Percentiles rank a stretch among this genome's conserved stretches.
phyloP scores from a whole-genome alignment of 83 land plant genomes.

The Picea abies region DNA sequence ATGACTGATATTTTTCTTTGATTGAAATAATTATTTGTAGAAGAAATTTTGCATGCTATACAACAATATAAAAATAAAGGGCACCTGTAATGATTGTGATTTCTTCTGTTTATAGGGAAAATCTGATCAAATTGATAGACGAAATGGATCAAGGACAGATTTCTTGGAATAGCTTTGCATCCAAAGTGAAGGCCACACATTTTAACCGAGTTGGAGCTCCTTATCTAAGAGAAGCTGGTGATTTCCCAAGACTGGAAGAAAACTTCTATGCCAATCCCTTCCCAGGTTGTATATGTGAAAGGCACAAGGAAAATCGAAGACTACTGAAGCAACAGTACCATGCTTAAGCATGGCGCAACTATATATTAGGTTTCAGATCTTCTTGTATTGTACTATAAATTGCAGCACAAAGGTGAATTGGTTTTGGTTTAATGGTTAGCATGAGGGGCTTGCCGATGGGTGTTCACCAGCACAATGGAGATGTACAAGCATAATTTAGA shows the following conservation, averaged over 20 bases:
- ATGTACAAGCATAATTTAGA: neutral
- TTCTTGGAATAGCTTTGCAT: slow-evolving; percentile 61
- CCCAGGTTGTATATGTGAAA: slow-evolving; percentile 79
- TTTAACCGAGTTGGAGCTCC: slow-evolving; percentile 60
- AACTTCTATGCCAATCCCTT: slow-evolving; percentile 78
- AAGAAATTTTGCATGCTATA: neutral
- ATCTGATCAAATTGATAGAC: slow-evolving; percentile 56
- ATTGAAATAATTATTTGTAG: neutral
- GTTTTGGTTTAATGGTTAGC: slow-evolving; percentile 11
- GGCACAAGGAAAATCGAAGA: neutral
- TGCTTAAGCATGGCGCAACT: neutral
- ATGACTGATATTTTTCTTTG: neutral
- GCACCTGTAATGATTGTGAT: neutral
- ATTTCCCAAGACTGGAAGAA: slow-evolving; percentile 58
- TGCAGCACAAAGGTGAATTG: neutral
- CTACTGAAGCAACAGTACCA: neutral
- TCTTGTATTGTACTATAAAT: slow-evolving; percentile 1
- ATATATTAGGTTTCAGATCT: neutral
- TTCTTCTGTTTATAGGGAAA: slow-evolving; percentile 39
- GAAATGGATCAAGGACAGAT: slow-evolving; percentile 38
- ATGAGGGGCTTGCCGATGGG: neutral
- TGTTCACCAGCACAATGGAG: neutral
- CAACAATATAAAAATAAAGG: neutral
- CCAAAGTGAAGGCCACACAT: slow-evolving; percentile 37
- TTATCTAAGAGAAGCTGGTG: slow-evolving; percentile 47